Base-by-base conservation (phyloP, 257 asterid species). In the Solanum virginianum region DNA sequence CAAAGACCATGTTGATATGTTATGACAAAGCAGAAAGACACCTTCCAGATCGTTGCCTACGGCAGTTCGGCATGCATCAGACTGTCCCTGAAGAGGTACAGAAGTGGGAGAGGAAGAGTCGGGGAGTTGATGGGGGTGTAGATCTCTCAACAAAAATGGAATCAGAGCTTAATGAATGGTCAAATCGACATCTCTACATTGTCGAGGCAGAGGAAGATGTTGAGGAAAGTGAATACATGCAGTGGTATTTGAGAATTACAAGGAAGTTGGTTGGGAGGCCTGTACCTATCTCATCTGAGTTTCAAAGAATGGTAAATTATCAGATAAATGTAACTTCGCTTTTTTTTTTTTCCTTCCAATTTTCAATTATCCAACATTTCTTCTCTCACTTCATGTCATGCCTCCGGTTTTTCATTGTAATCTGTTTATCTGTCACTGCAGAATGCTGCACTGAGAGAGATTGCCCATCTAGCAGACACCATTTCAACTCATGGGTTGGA, bases 21-120 rank as follows among this genome's bases (percentile, higher is more conserved):
- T 96, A 94, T 84, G 98, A 95, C 89, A 96, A 96, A 90, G 98
- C 99, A 57, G 98, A 95, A 87, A 86, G 99, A 39, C 99, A 96
- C 93, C 97, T 95, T 55, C 97, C 99, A 12, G 98, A 97, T 88
- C 99, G 97, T 65, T 93, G 98, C 93, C 85, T 96, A 82, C 92
- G 98, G 86, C 99, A 95, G 86, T 96, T 95, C 80, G 97, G 97
- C 84, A 91, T 95, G 97, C 97, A 85, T 65, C 99, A 95, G 86
- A 90, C 94, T 15, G 85, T 96, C 54, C 98, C 98, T 0, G 92
- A 91, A 86, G 97, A 91, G 88, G 98, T 96, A 86, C 92, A 90
- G 77, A 89, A 89, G 82, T 96, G 99, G 99, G 98, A 96, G 88
- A 94, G 99, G 90, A 94, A 92, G 91, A 95, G 93, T 24, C 99